Evolutionary conservation across 768 basidiomycete genomes (phyloP).

Genomic region (Pulveroboletus sp.): DNA sequence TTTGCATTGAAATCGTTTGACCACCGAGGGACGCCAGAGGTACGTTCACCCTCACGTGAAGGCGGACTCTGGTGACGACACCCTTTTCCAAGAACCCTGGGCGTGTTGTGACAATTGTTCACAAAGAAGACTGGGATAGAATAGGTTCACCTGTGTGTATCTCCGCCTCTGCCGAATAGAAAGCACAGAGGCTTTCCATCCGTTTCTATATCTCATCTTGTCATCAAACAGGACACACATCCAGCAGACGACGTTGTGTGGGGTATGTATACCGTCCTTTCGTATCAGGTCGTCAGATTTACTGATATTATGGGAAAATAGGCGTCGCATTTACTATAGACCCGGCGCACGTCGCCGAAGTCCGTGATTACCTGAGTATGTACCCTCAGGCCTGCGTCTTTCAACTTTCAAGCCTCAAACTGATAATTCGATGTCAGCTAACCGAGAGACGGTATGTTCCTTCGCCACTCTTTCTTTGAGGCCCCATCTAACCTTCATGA

Average conservation of each 20-base stretch:
- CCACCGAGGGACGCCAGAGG: conserved; percentile 90
- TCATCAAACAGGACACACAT: conserved; percentile 27
- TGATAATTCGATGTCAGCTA: conserved; percentile 44
- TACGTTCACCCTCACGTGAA: conserved; percentile 24
- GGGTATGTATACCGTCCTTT: conserved; percentile 69
- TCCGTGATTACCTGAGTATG: conserved; percentile 62
- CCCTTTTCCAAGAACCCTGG: conserved; percentile 63
- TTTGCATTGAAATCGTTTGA: conserved; percentile 93
- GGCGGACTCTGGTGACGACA: not conserved
- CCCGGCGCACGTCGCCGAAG: conserved; percentile 67
- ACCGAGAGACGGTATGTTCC: conserved; percentile 72
- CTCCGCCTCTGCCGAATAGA: not conserved
- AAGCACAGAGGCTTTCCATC: conserved; percentile 1
- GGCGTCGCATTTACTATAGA: conserved; percentile 90
- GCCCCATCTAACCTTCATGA: conserved; percentile 62
- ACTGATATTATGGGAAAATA: conserved; percentile 25
- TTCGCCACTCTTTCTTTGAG: conserved; percentile 38
- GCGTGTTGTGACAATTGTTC: conserved; percentile 85
- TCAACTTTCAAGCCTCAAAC: not conserved
- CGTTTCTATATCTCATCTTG: not conserved
- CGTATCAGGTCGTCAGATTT: conserved; percentile 21
- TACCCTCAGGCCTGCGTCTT: no score
- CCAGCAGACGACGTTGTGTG: conserved; percentile 44
- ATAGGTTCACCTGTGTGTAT: conserved; percentile 65
- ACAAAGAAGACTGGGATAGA: conserved; percentile 83